Conservation (phyloP, 2,329 filamentous ascomycete species). For the Ophiostoma novo-ulmi region DNA sequence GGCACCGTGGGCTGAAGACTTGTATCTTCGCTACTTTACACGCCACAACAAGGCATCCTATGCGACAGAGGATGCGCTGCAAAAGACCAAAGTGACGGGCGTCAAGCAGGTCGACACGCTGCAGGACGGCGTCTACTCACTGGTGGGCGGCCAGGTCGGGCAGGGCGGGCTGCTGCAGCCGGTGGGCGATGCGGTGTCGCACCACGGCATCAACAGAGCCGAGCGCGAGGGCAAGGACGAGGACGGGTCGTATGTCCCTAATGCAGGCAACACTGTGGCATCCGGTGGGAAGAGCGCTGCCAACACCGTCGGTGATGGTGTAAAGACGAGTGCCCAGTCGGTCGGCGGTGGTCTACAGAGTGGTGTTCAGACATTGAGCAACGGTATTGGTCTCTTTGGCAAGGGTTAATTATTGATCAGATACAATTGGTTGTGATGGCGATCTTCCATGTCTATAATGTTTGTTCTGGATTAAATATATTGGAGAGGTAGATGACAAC, state of each 20-base stretch:
- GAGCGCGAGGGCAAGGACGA: conserved; percentile 62
- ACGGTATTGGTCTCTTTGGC: not conserved
- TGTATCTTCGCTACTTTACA: conserved; percentile 67
- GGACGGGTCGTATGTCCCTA: conserved; percentile 36
- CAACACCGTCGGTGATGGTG: not conserved
- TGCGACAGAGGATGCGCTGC: conserved; percentile 60
- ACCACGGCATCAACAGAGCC: conserved; percentile 60
- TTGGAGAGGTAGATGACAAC: not conserved
- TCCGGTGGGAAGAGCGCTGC: not conserved
- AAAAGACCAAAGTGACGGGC: conserved; percentile 65
- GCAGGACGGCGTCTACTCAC: conserved; percentile 61
- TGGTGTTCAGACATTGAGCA: no score
- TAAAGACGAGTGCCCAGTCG: not conserved
- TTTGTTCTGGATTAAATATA: not conserved
- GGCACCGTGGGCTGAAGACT: conserved; percentile 72
- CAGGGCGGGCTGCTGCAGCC: conserved; percentile 63
- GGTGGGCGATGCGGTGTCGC: conserved; percentile 56
- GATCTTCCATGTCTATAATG: not conserved
- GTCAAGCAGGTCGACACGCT: conserved; percentile 61
- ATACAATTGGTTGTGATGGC: no score
- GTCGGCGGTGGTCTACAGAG: no score
- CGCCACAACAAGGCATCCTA: conserved; percentile 74
- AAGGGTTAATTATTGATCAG: not conserved
- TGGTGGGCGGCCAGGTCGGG: conserved; percentile 59
- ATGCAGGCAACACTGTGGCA: not conserved